Evolutionary conservation across 2,329 filamentous ascomycete genomes (phyloP), one percentile per base, ranked within the genome.

Genomic region (Ceratocystiopsis minuta): DNA sequence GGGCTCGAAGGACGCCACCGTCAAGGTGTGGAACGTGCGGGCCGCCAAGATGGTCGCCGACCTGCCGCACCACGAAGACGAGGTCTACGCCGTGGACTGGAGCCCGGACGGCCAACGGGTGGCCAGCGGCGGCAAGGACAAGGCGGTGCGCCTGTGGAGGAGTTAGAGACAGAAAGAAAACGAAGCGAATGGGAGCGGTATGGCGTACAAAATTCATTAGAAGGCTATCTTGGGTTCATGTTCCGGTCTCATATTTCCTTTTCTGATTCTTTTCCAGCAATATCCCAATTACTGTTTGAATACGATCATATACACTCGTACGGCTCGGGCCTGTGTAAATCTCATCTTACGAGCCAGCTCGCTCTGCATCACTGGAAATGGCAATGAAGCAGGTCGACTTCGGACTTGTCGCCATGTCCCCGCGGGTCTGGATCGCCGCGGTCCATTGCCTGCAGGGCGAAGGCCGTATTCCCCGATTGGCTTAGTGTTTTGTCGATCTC

Each of bases 41-140:
- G 84, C 80, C 2, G 81, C 79, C 40, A 94, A 92, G 60, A 62
- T 98, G 45, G 73, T 76, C 3, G 63, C 65, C 38, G 87, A 95
- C 62, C 64, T 96, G 37, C 85, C 87, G 0, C 86, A 88, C 0
- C 88, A 96, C 57, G 74, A 83, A 56, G 88, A 94, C 53, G 84
- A 95, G 57, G 87, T 95, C 0, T 95, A 87, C 58, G 85, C 87
- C 0, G 78, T 95, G 13, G 88, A 96, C 57, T 96, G 88, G 90
- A 87, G 82, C 51, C 80, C 85, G 0, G 87, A 95, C 56, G 90
- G 90, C 10, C 73, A 84, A 51, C 78, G 78, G 51, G 87, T 96
- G 15, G 86, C 78, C 16, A 94, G 86, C 57, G 90, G 87, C 42
- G 90, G 90, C 11, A 88, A 88, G 57, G 90, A 98, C 59, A 95